phyloP scores from a whole-genome alignment of 2,329 filamentous ascomycete genomes.

The Clarireedia monteithiana region DNA sequence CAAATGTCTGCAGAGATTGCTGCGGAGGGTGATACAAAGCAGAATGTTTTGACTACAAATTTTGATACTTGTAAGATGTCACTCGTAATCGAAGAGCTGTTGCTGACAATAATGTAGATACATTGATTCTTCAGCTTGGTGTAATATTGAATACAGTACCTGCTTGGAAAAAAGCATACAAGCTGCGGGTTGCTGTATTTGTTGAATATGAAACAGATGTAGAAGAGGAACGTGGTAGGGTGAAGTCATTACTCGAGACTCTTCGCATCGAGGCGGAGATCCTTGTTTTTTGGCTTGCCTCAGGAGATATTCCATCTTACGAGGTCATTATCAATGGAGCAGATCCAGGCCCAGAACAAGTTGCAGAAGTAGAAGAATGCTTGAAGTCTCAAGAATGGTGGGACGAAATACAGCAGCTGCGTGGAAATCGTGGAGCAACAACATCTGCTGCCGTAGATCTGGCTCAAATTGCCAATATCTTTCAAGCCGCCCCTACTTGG shows the following conservation, averaged over 20 bases:
- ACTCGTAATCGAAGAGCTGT: too few species aligned
- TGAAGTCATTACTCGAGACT: constrained; percentile 69
- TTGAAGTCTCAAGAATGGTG: constrained; percentile 75
- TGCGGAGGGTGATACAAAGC: constrained; percentile 52
- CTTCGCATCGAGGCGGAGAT: constrained; percentile 74
- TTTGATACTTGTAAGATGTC: constrained; percentile 71
- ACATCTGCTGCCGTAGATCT: constrained; percentile 33
- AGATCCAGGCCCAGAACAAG: constrained; percentile 44
- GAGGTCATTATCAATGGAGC: constrained; percentile 71
- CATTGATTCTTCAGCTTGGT: constrained; percentile 77
- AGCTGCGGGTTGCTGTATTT: constrained; percentile 72
- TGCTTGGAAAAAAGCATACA: constrained; percentile 68
- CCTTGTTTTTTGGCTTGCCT: constrained; percentile 74
- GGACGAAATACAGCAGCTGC: constrained; percentile 59
- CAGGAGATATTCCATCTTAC: constrained; percentile 64
- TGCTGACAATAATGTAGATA: constrained; percentile 41
- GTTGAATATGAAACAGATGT: constrained; percentile 85
- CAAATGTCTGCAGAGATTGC: constrained; percentile 85
- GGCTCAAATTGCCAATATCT: constrained; percentile 36
- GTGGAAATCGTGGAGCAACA: constrained; percentile 31
- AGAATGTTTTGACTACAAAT: constrained; percentile 71
- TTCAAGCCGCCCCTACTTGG: constrained; percentile 38
- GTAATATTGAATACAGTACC: constrained; percentile 78
- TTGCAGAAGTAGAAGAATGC: constrained; percentile 55
- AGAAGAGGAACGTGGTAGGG: constrained; percentile 65